phyloP scores from a whole-genome alignment of 2,329 filamentous ascomycete species.

The Penicillium rolfsii region DNA sequence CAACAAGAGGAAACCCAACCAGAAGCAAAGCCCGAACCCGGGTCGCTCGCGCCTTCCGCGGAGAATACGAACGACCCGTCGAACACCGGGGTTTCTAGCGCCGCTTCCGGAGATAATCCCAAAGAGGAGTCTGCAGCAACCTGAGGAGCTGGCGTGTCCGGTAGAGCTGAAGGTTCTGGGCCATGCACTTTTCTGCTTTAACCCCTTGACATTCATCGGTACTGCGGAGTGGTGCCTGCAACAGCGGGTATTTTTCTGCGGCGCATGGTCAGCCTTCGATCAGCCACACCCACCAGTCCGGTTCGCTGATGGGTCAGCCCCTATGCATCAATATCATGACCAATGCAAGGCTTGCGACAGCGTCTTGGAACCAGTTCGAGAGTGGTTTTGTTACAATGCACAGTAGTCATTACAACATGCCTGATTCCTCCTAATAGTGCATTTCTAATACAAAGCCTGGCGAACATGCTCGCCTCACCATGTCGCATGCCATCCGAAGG shows the following conservation, averaged over 20 bases:
- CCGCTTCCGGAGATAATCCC: slow-evolving; percentile 15
- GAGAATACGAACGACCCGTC: slow-evolving; percentile 13
- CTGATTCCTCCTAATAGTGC: not conserved
- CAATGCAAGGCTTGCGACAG: slow-evolving; percentile 4
- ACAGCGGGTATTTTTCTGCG: slow-evolving; percentile 24
- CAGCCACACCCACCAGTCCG: slow-evolving; percentile 19
- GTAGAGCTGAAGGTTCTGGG: slow-evolving; percentile 4
- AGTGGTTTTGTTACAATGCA: not conserved
- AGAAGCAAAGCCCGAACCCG: not conserved
- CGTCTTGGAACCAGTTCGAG: not conserved
- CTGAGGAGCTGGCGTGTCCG: slow-evolving; percentile 9
- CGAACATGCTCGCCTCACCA: not conserved
- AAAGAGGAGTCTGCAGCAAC: slow-evolving; percentile 20
- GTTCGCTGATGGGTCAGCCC: slow-evolving; percentile 16
- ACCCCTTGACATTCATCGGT: slow-evolving; percentile 10
- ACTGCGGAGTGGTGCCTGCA: slow-evolving; percentile 25
- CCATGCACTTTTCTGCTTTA: slow-evolving; percentile 17
- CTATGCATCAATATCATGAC: slow-evolving; percentile 18
- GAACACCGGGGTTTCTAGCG: slow-evolving; percentile 17
- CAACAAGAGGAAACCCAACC: slow-evolving; percentile 7
- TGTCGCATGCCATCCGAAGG: not conserved
- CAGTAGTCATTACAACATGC: not conserved
- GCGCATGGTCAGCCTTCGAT: slow-evolving; percentile 6
- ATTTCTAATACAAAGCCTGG: not conserved
- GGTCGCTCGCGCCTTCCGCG: slow-evolving; percentile 2